phyloP scores from a whole-genome alignment of 306 rosid species.

The Dalbergia oliveri region DNA sequence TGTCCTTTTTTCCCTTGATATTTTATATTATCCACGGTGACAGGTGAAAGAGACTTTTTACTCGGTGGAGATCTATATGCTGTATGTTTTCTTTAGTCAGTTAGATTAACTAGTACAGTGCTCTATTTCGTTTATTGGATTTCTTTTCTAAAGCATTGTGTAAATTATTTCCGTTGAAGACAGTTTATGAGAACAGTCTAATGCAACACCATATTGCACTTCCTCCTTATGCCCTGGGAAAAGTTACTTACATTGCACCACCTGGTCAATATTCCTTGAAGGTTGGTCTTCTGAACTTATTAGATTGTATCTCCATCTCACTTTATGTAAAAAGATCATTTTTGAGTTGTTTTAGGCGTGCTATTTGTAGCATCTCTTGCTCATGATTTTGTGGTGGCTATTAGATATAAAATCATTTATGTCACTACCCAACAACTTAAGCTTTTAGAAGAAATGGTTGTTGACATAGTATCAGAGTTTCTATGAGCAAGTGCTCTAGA shows the following conservation, averaged over 20 bases:
- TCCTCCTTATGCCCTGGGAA: constrained; percentile 98
- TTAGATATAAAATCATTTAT: too few species aligned
- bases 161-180: constrained; percentile 61
- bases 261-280: constrained; percentile 93
- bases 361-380: too few species aligned
- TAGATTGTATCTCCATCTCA: constrained; percentile 14
- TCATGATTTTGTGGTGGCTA: too few species aligned
- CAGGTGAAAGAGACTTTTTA: constrained; percentile 92
- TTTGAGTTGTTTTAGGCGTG: background rate
- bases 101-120: constrained; percentile 32
- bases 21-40: constrained; percentile 39
- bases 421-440: too few species aligned
- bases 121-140: background rate
- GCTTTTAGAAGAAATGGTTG: too few species aligned
- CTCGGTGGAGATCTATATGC: constrained; percentile 99
- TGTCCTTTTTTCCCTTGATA: constrained; percentile 27
- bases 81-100: constrained; percentile 62
- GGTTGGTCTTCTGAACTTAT: constrained; percentile 57
- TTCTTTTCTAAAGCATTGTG: constrained; percentile 34
- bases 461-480: too few species aligned
- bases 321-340: constrained; percentile 24
- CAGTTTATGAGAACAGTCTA: constrained; percentile 88
- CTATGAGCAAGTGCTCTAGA: too few species aligned
- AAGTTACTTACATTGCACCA: constrained; percentile 86
- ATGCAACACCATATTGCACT: constrained; percentile 91